phyloP scores from a whole-genome alignment of 331 rosid species.

The Malus hybrid region DNA sequence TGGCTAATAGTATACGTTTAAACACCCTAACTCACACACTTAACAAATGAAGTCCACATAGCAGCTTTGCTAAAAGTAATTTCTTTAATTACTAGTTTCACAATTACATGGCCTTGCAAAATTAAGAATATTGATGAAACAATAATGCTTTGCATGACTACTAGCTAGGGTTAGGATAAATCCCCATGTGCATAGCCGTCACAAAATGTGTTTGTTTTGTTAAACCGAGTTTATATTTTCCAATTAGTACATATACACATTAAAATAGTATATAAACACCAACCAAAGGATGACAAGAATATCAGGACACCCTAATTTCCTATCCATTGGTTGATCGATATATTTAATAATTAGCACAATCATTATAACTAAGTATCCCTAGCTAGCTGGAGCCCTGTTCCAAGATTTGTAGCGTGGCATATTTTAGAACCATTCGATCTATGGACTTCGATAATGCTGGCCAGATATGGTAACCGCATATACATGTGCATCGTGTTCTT shows the following conservation, averaged over 20 bases:
- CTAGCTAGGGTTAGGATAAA: not conserved
- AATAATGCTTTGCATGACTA: not conserved
- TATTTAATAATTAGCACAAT: not conserved
- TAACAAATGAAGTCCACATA: not conserved
- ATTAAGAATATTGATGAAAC: not conserved
- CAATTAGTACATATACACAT: not conserved
- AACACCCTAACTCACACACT: not conserved
- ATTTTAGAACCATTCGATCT: not conserved
- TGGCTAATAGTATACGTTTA: too few species aligned
- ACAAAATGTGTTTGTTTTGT: slow-evolving; percentile 9
- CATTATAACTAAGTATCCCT: not conserved
- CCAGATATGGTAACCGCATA: not conserved
- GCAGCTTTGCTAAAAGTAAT: not conserved
- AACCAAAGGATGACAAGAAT: not conserved
- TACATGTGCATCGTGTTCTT: slow-evolving; percentile 2
- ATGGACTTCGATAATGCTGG: not conserved
- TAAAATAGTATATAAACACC: not conserved
- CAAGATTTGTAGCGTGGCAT: not conserved
- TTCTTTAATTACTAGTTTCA: not conserved
- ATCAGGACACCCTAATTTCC: slow-evolving; percentile 1
- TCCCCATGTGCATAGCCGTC: slow-evolving; percentile 25
- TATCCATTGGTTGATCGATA: not conserved
- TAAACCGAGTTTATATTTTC: not conserved
- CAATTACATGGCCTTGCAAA: not conserved
- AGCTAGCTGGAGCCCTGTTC: not conserved